Percentiles rank a stretch among this genome's conserved stretches.
Conservation (phyloP, 2,329 filamentous ascomycete species). For the Didymellaceae sp. region DNA sequence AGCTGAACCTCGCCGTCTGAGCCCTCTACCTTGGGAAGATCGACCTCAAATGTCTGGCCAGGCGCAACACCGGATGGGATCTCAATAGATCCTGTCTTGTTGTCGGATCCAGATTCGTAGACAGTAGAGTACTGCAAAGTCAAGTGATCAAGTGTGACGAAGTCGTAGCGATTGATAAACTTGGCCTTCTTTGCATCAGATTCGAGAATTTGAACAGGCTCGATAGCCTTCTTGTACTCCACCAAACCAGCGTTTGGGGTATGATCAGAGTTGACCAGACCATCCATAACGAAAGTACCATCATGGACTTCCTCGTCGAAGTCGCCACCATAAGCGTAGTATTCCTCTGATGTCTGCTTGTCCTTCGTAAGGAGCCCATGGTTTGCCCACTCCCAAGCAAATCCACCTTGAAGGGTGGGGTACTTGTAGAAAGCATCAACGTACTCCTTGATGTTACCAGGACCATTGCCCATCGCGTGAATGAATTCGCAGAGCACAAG, state of each 20-base stretch:
- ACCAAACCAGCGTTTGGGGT: constrained; percentile 49
- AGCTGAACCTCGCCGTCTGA: constrained; percentile 24
- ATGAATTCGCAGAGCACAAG: constrained; percentile 63
- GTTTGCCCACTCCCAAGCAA: constrained; percentile 57
- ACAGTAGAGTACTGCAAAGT: constrained; percentile 24
- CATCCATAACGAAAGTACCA: constrained; percentile 55
- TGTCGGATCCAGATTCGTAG: constrained; percentile 10
- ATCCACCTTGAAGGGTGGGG: constrained; percentile 68
- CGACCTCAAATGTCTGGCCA: constrained; percentile 35
- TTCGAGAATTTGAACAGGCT: constrained; percentile 49
- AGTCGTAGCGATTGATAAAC: constrained; percentile 47
- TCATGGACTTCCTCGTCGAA: constrained; percentile 53
- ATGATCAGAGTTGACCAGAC: constrained; percentile 52
- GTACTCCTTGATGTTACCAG: constrained; percentile 73
- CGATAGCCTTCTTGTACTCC: constrained; percentile 55
- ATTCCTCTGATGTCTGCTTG: constrained; percentile 47
- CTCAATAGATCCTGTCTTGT: constrained; percentile 24
- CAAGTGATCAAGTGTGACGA: constrained; percentile 48
- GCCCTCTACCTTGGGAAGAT: constrained; percentile 27
- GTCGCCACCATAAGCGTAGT: constrained; percentile 54
- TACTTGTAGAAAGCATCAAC: constrained; percentile 67
- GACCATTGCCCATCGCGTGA: constrained; percentile 77
- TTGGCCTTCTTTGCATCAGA: constrained; percentile 28
- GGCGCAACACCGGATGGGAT: constrained; percentile 36
- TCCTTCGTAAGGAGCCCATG: constrained; percentile 53